Base-by-base conservation (phyloP, 148 eudicot genomes). In the Chenopodium album region DNA sequence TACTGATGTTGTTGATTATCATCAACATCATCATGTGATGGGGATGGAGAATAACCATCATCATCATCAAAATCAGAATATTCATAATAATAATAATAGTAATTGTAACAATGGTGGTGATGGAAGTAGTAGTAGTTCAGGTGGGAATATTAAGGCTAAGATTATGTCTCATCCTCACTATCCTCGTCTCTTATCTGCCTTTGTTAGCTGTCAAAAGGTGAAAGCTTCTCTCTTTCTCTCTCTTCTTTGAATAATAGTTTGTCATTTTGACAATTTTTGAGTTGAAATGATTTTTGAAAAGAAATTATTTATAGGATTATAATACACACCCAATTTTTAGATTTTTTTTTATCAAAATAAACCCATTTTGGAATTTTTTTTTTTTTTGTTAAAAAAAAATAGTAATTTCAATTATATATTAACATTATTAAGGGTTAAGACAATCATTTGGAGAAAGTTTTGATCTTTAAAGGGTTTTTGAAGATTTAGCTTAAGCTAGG, bases 111-210 rank as follows among this genome's bases (percentile, higher is more conserved):
- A 2, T 52, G 70, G 46, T 41, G 8, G 44, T 41, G 44, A 41
- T 41, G 44, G 44, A 41, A 41, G 44, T 41, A 41, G 44, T 41
- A 41, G 44, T 41, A 41, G 44, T 41, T 41, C 44, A 41, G 44
- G 44, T 74, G 75, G 73, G 17, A 81, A 70, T 64, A 88, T 89
- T 77, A 94, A 89, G 87, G 92, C 95, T 0, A 93, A 91, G 89
- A 94, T 94, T 87, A 90, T 94, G 97, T 83, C 94, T 71, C 98
- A 94, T 86, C 98, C 98, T 84, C 92, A 89, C 73, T 94, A 94
- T 85, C 94, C 90, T 54, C 92, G 98, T 26, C 92, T 94, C 76
- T 82, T 94, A 76, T 85, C 98, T 34, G 93, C 98, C 32, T 94
- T 87, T 86, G 86, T 90, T 85, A 93, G 87, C 79, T 94, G 98